These are phyloP conservation scores for Pouteria glomerata DNA, from an alignment of 148 eudicot genomes.

Conservation along the genomic window DNA sequence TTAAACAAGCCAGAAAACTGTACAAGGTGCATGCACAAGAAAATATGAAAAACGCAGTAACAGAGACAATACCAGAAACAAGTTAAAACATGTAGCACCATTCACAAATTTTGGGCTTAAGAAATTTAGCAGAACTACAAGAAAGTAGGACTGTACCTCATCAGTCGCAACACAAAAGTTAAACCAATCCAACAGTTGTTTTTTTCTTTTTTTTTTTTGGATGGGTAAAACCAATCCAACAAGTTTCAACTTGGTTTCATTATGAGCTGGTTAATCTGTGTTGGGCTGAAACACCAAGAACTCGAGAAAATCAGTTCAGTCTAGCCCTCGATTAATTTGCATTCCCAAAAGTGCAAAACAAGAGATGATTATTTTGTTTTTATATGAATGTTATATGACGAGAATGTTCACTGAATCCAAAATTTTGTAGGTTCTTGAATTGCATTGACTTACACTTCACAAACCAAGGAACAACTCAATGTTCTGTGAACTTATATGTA, in stretches of 20 bases:
- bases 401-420: too few species aligned
- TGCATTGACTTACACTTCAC: too few species aligned
- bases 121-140: not conserved
- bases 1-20: not conserved
- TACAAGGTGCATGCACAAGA: not conserved
- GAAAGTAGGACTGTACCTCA: not conserved
- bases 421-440: too few species aligned
- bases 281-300: constrained; percentile 1
- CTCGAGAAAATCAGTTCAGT: not conserved
- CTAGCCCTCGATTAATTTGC: not conserved
- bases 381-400: too few species aligned
- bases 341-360: not conserved
- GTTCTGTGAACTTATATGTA: too few species aligned
- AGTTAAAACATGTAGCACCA: not conserved
- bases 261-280: not conserved
- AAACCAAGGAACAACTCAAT: too few species aligned
- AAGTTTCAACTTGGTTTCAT: not conserved
- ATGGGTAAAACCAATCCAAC: too few species aligned
- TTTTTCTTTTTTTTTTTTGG: too few species aligned
- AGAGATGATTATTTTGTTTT: too few species aligned
- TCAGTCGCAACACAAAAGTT: not conserved
- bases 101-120: not conserved
- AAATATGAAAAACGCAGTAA: not conserved
- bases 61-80: not conserved
- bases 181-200: not conserved